These are phyloP conservation scores for Iberis amara DNA, from an alignment of 441 rosid genomes.

Conservation along the genomic window DNA sequence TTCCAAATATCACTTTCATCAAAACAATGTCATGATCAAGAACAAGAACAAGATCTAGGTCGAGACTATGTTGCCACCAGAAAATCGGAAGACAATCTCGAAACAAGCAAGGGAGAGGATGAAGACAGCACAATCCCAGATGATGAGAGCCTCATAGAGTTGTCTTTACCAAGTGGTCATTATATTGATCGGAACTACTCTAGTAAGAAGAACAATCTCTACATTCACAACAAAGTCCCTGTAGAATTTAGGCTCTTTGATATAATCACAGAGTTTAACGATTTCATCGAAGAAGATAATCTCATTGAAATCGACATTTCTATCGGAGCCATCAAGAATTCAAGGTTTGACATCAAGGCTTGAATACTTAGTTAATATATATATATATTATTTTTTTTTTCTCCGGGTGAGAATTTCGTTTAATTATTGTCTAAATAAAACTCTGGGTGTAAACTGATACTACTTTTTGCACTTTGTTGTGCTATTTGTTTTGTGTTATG, in stretches of 20 bases:
- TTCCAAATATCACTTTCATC: slow-evolving; percentile 29
- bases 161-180: slow-evolving; percentile 69
- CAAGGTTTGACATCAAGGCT: no score
- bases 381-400: no score
- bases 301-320: slow-evolving; percentile 87
- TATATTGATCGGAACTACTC: slow-evolving; percentile 34
- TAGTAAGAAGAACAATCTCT: slow-evolving; percentile 13
- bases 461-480: no score
- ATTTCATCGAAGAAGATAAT: slow-evolving; percentile 86
- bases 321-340: slow-evolving; percentile 75
- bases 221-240: slow-evolving; percentile 32
- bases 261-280: no score
- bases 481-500: no score
- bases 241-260: slow-evolving; percentile 35
- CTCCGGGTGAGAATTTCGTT: no score
- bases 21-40: no score
- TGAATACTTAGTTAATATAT: no score
- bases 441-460: no score
- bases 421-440: no score
- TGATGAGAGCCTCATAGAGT: slow-evolving; percentile 80
- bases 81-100: slow-evolving; percentile 15
- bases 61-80: no score
- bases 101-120: slow-evolving; percentile 40
- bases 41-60: slow-evolving; percentile 19
- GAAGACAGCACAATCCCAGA: slow-evolving; percentile 68